Evolutionary conservation across 139 green algal genomes (phyloP).

Genomic region (Chlamydomonas sp.): DNA sequence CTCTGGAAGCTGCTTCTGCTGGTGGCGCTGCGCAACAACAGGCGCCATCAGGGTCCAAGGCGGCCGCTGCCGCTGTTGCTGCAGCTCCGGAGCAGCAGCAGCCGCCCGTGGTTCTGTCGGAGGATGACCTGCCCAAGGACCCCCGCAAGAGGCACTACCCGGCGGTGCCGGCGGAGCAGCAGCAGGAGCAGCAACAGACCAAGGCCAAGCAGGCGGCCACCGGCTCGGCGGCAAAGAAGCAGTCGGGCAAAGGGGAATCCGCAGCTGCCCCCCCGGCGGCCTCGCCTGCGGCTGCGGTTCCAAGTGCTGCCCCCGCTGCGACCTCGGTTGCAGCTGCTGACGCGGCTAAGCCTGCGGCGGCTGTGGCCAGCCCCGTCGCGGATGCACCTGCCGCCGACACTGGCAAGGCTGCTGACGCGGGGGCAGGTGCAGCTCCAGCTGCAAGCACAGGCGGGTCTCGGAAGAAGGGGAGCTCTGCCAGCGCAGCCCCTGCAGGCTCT

Average conservation of each 20-base stretch:
- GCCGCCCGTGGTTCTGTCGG: background rate
- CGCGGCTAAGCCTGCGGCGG: background rate
- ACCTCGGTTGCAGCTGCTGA: background rate
- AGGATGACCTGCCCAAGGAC: constrained; percentile 8
- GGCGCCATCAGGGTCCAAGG: background rate
- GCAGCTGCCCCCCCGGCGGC: background rate
- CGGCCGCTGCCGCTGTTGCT: background rate
- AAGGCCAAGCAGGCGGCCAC: background rate
- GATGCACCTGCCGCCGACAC: background rate
- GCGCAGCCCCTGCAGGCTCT: too few species aligned
- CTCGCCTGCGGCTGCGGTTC: background rate
- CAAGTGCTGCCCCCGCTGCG: background rate
- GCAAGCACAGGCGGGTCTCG: too few species aligned
- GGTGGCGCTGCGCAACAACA: too few species aligned
- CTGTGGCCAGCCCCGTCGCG: background rate
- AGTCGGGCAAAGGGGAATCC: background rate
- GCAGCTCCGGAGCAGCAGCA: background rate
- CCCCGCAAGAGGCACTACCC: constrained; percentile 10
- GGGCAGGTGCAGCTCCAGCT: too few species aligned
- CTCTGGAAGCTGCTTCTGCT: too few species aligned
- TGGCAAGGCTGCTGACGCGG: too few species aligned
- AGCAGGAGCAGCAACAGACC: too few species aligned
- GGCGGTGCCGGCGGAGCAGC: too few species aligned
- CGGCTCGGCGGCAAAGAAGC: background rate
- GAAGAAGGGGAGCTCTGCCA: too few species aligned